Percentiles rank a stretch among this genome's conserved stretches.
Conservation (phyloP, 2,329 filamentous ascomycete species). For the Fusarium sp. region DNA sequence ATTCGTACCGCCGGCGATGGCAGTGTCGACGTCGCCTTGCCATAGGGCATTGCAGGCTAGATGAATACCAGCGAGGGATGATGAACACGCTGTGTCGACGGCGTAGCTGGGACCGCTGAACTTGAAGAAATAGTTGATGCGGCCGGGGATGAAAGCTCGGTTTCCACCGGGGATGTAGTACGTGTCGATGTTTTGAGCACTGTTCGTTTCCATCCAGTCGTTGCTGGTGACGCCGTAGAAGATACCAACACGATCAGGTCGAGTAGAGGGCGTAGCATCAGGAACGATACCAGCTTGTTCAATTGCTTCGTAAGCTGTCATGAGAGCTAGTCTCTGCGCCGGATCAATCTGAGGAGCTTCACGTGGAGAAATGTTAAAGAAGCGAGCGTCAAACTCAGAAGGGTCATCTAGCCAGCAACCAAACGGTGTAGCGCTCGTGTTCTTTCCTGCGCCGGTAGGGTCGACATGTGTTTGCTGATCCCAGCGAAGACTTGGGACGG, state of each 20-base stretch:
- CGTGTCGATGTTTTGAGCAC: slow-evolving; percentile 70
- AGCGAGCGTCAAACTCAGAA: slow-evolving; percentile 72
- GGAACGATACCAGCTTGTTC: slow-evolving; percentile 73
- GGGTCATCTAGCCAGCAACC: slow-evolving; percentile 68
- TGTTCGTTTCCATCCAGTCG: slow-evolving; percentile 82
- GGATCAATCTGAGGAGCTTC: slow-evolving; percentile 62
- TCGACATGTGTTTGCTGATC: slow-evolving; percentile 49
- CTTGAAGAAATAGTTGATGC: slow-evolving; percentile 83
- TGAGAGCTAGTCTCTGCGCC: slow-evolving; percentile 70
- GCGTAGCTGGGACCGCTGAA: slow-evolving; percentile 78
- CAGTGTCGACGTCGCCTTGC: slow-evolving; percentile 80
- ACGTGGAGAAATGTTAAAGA: slow-evolving; percentile 75
- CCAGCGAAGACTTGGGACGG: slow-evolving; percentile 51
- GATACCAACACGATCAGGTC: slow-evolving; percentile 67
- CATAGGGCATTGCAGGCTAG: slow-evolving; percentile 74
- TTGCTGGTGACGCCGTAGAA: slow-evolving; percentile 83
- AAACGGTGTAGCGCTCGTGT: slow-evolving; percentile 58
- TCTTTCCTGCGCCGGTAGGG: slow-evolving; percentile 68
- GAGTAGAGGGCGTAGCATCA: slow-evolving; percentile 70
- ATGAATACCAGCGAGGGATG: slow-evolving; percentile 76
- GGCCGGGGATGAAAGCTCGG: slow-evolving; percentile 61
- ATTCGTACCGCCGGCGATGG: slow-evolving; percentile 79
- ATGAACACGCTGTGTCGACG: slow-evolving; percentile 82
- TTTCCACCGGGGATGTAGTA: slow-evolving; percentile 58
- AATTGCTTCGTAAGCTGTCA: slow-evolving; percentile 74